These are phyloP conservation scores for Termitomyces heimii DNA, from an alignment of 768 basidiomycete genomes.

Conservation along the genomic window DNA sequence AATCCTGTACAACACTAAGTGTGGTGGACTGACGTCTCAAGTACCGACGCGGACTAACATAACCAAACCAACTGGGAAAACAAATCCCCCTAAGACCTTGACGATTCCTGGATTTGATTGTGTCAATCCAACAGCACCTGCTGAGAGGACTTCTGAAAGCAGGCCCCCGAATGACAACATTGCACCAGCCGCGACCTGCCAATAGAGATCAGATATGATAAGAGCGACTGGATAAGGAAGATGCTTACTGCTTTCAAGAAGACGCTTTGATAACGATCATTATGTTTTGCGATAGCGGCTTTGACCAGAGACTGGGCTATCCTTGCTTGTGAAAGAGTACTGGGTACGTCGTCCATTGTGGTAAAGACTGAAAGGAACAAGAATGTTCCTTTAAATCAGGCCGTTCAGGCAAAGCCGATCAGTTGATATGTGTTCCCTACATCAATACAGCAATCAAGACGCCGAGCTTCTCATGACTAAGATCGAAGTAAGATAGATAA, in stretches of 20 bases:
- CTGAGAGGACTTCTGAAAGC: slow-evolving; percentile 52
- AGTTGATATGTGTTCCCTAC: neutral
- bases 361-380: neutral
- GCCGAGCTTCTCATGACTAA: neutral
- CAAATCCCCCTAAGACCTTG: slow-evolving; percentile 58
- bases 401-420: neutral
- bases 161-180: slow-evolving; percentile 76
- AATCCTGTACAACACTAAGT: slow-evolving; percentile 40
- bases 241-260: slow-evolving; percentile 65
- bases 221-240: neutral
- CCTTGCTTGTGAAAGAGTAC: slow-evolving; percentile 52
- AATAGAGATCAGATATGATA: neutral
- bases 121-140: slow-evolving; percentile 48
- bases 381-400: neutral
- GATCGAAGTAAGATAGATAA: neutral
- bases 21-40: neutral
- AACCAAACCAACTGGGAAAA: slow-evolving; percentile 73
- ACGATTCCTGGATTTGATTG: slow-evolving; percentile 59
- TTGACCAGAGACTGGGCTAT: slow-evolving; percentile 56
- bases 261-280: slow-evolving; percentile 49
- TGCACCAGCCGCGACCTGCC: slow-evolving; percentile 60
- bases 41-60: slow-evolving; percentile 39
- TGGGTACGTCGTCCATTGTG: slow-evolving; percentile 16
- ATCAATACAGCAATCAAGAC: neutral
- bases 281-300: slow-evolving; percentile 55